Evolutionary conservation across 306 rosid species (phyloP), one percentile per base, ranked within the genome.

Genomic region (Trifolium pratense): DNA sequence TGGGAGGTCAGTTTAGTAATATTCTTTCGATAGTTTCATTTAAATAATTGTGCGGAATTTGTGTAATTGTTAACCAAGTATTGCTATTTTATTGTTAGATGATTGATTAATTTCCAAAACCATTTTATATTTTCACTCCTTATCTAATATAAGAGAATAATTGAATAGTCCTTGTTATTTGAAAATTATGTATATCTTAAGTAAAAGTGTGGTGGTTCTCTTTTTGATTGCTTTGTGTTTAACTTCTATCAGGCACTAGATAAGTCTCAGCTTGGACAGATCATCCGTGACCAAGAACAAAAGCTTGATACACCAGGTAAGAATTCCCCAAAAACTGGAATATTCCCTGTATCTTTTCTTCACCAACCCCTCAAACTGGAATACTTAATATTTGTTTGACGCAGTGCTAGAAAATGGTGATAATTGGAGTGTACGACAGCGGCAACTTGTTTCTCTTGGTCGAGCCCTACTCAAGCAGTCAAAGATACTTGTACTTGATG

Each of bases 351-450:
- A 9, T 49, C 63, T 59, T 76, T n/a, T 48, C 75, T 65, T 53
- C 37, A 3, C 60, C 46, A 17, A 7, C 29, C 75, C 49, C 60
- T 75, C 25, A 65, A 6, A 40, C n/a, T n/a, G 34, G 21, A 79
- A 14, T 70, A 60, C 62, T 23, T 66, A 75, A 49, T 9, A 52
- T 25, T 64, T 57, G 62, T 49, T 65, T 68, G 71, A 49, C 75
- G 68, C 93, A 94, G 99, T 94, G 73, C 82, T 91, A n/a, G 99
- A 94, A 86, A 94, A 90, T 91, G 97, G 99, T 77, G 99, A 94
- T 82, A 94, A 94, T 66, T 94, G 99, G 99, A 94, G 97, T 68
- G 97, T 91, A 63, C 97, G 99, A 43, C 99, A 94, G 83, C 85
- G 99, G 68, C 99, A 94, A 78, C 99, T 94, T 62, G 96, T 94